phyloP scores from a whole-genome alignment of 192 early-diverging fungal genomes.

The Diversispora eburnea region DNA sequence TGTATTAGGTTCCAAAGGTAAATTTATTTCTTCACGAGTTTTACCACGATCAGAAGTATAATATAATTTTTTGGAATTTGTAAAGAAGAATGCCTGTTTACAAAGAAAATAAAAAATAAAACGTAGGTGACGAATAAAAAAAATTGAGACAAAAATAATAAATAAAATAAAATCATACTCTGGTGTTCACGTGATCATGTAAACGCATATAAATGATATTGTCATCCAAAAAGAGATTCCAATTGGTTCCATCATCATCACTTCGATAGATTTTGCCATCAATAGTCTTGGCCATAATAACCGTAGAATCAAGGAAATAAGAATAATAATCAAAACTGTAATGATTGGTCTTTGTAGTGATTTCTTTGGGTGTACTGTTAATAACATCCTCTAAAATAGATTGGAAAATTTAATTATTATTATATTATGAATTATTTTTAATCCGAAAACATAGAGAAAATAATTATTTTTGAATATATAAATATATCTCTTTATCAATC shows the following conservation, averaged over 20 bases:
- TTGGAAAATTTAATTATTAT: constrained; percentile 41
- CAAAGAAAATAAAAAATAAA: neutral
- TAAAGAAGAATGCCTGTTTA: constrained; percentile 51
- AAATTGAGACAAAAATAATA: neutral
- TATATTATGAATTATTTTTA: constrained; percentile 29
- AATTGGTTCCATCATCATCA: constrained; percentile 71
- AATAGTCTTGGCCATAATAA: constrained; percentile 57
- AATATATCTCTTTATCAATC: too few species aligned
- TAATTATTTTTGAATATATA: too few species aligned
- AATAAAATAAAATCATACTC: constrained; percentile 35
- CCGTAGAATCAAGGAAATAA: constrained; percentile 64
- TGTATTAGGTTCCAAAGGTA: constrained; percentile 62
- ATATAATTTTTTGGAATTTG: constrained; percentile 44
- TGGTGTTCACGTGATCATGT: constrained; percentile 66
- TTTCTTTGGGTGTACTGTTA: too few species aligned
- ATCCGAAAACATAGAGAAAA: too few species aligned
- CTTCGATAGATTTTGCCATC: constrained; percentile 65
- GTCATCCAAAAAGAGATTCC: constrained; percentile 54
- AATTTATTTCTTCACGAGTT: constrained; percentile 39
- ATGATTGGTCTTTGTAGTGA: constrained; percentile 13
- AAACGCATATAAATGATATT: constrained; percentile 54
- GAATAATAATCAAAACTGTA: constrained; percentile 55
- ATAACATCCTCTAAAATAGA: constrained; percentile 29
- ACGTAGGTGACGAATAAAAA: neutral
- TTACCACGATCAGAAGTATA: constrained; percentile 60